These are phyloP conservation scores for Phytophthora crassamura DNA, from an alignment of 352 stramenopile species.

Conservation along the genomic window DNA sequence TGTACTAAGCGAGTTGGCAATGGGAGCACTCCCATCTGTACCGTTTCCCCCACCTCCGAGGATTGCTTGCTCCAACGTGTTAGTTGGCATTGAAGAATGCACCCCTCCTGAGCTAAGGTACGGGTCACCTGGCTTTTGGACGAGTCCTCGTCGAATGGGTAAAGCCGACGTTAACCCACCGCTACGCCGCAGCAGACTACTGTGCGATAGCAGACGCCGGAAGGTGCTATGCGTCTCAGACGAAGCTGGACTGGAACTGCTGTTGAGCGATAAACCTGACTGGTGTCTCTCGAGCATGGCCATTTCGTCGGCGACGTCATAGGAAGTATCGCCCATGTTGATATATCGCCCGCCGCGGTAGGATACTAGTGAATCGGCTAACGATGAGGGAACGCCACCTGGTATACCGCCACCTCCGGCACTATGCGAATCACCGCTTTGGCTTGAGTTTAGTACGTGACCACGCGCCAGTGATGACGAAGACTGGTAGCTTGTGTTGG, in stretches of 20 bases:
- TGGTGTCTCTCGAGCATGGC: constrained; percentile 37
- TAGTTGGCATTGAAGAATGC: constrained; percentile 46
- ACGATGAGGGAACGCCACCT: constrained; percentile 23
- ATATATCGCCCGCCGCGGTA: constrained; percentile 36
- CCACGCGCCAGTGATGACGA: constrained; percentile 30
- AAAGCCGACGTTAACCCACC: constrained; percentile 36
- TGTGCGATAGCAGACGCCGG: constrained; percentile 66
- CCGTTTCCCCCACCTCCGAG: constrained; percentile 46
- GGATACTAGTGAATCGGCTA: constrained; percentile 34
- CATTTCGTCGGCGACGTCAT: constrained; percentile 40
- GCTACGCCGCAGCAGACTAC: constrained; percentile 61
- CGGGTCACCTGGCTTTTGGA: constrained; percentile 55
- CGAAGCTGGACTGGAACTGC: constrained; percentile 43
- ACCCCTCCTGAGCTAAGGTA: constrained; percentile 46
- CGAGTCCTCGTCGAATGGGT: constrained; percentile 44
- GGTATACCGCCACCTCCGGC: constrained; percentile 2
- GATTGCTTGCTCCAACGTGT: constrained; percentile 76
- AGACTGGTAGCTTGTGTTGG: constrained; percentile 58
- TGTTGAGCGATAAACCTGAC: constrained; percentile 46
- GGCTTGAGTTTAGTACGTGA: constrained; percentile 28
- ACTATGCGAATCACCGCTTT: constrained; percentile 22
- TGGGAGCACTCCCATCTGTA: constrained; percentile 24
- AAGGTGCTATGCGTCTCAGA: constrained; percentile 56
- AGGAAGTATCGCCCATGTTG: constrained; percentile 38
- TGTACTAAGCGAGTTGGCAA: constrained; percentile 26